Conservation (phyloP, 495 filamentous ascomycete species). For the Aspergillus saccharolyticus region DNA sequence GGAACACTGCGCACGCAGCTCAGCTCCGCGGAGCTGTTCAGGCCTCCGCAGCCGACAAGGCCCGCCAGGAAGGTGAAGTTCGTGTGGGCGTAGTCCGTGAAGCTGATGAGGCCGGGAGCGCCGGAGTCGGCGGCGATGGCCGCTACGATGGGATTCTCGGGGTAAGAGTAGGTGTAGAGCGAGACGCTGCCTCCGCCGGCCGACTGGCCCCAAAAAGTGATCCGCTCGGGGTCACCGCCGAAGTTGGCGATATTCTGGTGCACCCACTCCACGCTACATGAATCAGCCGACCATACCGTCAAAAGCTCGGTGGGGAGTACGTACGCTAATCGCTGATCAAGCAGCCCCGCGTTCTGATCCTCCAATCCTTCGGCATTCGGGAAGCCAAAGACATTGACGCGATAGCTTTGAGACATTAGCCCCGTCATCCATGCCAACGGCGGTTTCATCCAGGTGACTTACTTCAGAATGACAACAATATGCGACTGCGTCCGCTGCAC, state of each 20-base stretch:
- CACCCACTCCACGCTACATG: slow-evolving; percentile 37
- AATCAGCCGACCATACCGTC: not conserved
- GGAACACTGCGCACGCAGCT: slow-evolving; percentile 12
- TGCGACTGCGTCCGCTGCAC: slow-evolving; percentile 19
- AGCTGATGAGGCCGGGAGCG: slow-evolving; percentile 3
- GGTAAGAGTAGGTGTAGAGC: slow-evolving; percentile 24
- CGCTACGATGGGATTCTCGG: slow-evolving; percentile 9
- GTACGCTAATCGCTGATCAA: slow-evolving; percentile 25
- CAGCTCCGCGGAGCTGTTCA: slow-evolving; percentile 8
- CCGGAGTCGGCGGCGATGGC: slow-evolving; percentile 16
- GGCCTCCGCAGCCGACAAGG: slow-evolving; percentile 12
- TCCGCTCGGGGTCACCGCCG: slow-evolving; percentile 31
- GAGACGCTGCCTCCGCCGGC: slow-evolving; percentile 28
- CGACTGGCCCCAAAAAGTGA: slow-evolving; percentile 35
- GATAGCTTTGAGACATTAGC: slow-evolving; percentile 19
- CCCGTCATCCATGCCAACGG: not conserved
- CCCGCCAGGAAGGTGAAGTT: slow-evolving; percentile 19
- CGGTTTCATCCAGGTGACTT: too few species aligned
- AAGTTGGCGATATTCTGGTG: slow-evolving; percentile 30
- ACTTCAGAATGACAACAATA: slow-evolving; percentile 31
- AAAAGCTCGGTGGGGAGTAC: not conserved
- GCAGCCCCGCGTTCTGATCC: slow-evolving; percentile 28
- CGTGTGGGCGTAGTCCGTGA: slow-evolving; percentile 7
- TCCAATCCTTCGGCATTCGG: slow-evolving; percentile 22
- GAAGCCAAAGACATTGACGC: slow-evolving; percentile 36